Base-by-base conservation (phyloP, 495 filamentous ascomycete genomes). In the Tuber calosporum region DNA sequence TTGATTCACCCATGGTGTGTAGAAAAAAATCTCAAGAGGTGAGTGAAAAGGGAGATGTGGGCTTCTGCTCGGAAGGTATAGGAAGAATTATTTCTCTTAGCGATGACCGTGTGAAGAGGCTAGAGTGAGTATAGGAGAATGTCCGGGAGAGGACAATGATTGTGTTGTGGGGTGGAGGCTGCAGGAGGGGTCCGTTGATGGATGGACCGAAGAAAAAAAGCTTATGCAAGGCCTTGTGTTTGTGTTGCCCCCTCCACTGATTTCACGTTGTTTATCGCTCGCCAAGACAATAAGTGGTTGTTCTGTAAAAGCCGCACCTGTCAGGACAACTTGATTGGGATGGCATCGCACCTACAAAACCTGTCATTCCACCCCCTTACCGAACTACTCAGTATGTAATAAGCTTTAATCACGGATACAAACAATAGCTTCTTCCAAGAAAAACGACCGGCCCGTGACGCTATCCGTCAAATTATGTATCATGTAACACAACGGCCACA, bases 1-100 rank as follows among this genome's bases (percentile, higher is more conserved):
- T 79, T 79, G 77, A 79, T 79, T 79, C 77, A 22, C 77, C 77
- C 77, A 79, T 79, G 69, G 72, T 80, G 75, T 75, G 69, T 62
- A 17, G 53, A 62, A 34, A 42, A 77, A 69, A 69, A 53, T 73
- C n/a, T 77, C 45, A 53, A n/a, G 45, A 73, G 37, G 74, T 70
- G 68, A 40, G 72, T 8, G 41, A 45, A 42, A 67, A 73, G 43
- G 40, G 67, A 68, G 70, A 66, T 67, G 34, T 62, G 34, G 53
- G 53, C 34, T 13, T 30, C 34, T 13, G 26, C 34, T 62, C 26
- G 53, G 26, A 62, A 58, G 26, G n/a, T 30, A 30, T 0, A 11
- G 41, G 26, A 30, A 62, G 13, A 62, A 30, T 30, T 62, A 62
- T 62, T 62, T 62, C 11, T 62, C 53, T 30, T 30, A 62, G 26